phyloP scores from a whole-genome alignment of 352 stramenopile genomes.

The Pythium aquatile region DNA sequence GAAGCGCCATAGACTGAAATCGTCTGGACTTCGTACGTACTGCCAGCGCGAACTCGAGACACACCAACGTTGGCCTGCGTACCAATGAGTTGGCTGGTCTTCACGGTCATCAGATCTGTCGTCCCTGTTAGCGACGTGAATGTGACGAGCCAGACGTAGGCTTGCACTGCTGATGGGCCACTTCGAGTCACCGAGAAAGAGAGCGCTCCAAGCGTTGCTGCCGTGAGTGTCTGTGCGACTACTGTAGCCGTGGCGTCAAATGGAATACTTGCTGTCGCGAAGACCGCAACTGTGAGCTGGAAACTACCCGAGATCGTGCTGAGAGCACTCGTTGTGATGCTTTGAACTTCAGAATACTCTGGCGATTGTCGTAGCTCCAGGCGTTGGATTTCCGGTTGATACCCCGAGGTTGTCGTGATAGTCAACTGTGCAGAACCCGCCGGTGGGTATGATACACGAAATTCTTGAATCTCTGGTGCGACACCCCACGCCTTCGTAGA shows the following conservation, averaged over 20 bases:
- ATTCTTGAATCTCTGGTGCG: slow-evolving; percentile 30
- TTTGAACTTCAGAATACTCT: not conserved
- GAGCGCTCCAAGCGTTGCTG: not conserved
- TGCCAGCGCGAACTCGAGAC: not conserved
- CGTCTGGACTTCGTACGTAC: not conserved
- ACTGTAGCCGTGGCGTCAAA: not conserved
- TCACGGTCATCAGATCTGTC: not conserved
- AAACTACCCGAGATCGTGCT: not conserved
- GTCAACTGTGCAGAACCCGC: not conserved
- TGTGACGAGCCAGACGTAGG: not conserved
- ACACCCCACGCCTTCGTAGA: slow-evolving; percentile 44
- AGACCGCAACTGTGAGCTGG: not conserved
- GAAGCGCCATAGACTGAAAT: not conserved
- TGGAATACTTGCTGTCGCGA: not conserved
- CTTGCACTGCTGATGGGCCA: not conserved
- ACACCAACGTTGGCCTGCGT: not conserved
- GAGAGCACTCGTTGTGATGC: not conserved
- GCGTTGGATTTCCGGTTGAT: not conserved
- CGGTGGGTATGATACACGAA: slow-evolving; percentile 23
- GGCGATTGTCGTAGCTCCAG: not conserved
- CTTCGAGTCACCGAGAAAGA: not conserved
- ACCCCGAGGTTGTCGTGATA: not conserved
- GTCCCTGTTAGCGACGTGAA: not conserved
- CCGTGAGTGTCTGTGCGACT: not conserved
- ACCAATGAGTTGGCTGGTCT: not conserved